Evolutionary conservation across 306 rosid species (phyloP), one percentile per base, ranked within the genome.

Genomic region (Ziziphus jujuba): DNA sequence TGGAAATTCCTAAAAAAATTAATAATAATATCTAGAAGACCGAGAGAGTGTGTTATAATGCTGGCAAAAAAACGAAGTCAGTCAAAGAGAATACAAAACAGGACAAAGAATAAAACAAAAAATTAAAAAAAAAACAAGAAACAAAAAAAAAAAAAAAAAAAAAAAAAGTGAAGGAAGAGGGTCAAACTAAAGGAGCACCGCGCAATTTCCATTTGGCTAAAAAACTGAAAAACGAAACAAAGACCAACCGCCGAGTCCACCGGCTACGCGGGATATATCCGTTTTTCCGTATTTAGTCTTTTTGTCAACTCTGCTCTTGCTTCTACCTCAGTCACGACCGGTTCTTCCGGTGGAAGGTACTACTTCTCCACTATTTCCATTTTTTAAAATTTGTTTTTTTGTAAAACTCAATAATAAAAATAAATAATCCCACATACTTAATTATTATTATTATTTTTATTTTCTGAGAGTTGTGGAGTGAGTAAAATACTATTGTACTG

Each of bases 161-260:
- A 7, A 21, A 35, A 45, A 4, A 63, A 24, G 21, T 3, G 31
- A 17, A 17, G 17, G 48, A 1, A 36, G 47, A 11, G 16, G 15
- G 51, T 33, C 52, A 57, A 22, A 9, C 9, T 14, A 20, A 12
- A 21, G 66, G 59, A 16, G 24, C 62, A 40, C 56, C 74, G 84
- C 74, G 79, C 72, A 57, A 67, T 81, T 56, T 66, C 61, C 51
- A 19, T 62, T 7, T 66, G 44, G 60, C 73, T 72, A 67, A 45
- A n/a, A 75, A 61, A 66, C 68, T 4, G 25, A 16, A 24, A 67
- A 45, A 14, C 20, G 14, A 16, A 58, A 49, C 20, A 5, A 28
- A 16, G 43, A 31, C 61, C 40, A 22, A 48, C 33, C n/a, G 33
- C 55, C 58, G 55, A 23, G 31, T 36, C 71, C 62, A 57, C 62